Evolutionary conservation across 805 yeast genomes (phyloP).

Genomic region (Priceomyces melissophilus): DNA sequence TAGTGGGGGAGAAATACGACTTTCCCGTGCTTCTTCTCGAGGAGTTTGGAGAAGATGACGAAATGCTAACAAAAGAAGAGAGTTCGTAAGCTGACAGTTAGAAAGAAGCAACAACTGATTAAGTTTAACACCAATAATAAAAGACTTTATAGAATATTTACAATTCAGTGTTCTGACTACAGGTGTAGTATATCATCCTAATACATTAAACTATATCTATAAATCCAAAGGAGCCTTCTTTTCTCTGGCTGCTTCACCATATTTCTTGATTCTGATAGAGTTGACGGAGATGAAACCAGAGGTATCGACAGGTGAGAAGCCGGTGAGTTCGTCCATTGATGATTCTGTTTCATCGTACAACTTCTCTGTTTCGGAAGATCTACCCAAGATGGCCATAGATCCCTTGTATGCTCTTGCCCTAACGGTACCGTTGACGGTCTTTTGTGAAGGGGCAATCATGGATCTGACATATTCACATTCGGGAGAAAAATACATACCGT

Average conservation of each 20-base stretch:
- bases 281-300: constrained; percentile 97
- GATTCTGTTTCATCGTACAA: constrained; percentile 97
- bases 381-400: constrained; percentile 75
- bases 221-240: constrained; percentile 45
- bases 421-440: constrained; percentile 93
- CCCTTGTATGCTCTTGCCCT: constrained; percentile 95
- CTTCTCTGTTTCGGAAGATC: constrained; percentile 93
- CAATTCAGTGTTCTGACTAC: too few relatives aligned
- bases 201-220: too few relatives aligned
- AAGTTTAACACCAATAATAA: too few relatives aligned
- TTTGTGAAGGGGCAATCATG: constrained; percentile 93
- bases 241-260: constrained; percentile 91
- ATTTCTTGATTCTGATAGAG: constrained; percentile 97
- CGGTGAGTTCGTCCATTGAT: constrained; percentile 98
- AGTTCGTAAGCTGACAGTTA: background rate
- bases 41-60: constrained; percentile 1
- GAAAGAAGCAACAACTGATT: too few relatives aligned
- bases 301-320: constrained; percentile 95
- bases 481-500: constrained; percentile 97
- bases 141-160: too few relatives aligned
- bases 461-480: constrained; percentile 94
- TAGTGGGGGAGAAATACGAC: constrained; percentile 35
- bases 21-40: constrained; percentile 9
- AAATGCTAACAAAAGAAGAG: background rate
- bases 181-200: too few relatives aligned